Evolutionary conservation across 75 land plant species (phyloP), one percentile per base, ranked within the genome.

Genomic region (Ceratopteris richardii): DNA sequence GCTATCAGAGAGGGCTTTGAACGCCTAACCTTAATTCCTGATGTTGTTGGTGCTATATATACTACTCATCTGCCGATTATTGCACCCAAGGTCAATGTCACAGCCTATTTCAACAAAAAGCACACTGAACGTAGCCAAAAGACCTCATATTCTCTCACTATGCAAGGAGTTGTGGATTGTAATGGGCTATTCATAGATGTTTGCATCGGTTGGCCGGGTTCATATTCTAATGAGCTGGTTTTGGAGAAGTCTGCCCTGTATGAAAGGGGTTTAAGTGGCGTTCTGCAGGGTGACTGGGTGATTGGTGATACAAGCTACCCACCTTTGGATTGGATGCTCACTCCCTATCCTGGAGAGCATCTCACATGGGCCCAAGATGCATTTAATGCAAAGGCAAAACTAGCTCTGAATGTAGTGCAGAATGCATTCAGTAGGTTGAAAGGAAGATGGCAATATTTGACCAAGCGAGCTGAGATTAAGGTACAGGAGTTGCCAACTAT

Each of bases 341-440:
- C 89, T 31, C 98, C 98, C 13, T 93, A 88, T 59, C 65, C 67
- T 7, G 87, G 88, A 42, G 86, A 80, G 62, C 66, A 85, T 62
- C 72, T 82, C 24, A 84, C 94, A 1, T 93, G 98, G 98, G 82
- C 89, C 6, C 98, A 93, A 58, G 86, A 88, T 67, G 94, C 90
- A 4, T 85, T 93, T 66, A 93, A 88, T 44, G 95, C 88, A 68
- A 88, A 82, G 53, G 76, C 85, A 27, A 68, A 70, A 28, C 87
- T 85, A 43, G 72, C 89, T 41, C 79, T 77, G 62, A 68, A 57
- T 46, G 65, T 78, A 0, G 80, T 86, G 5, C 77, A 58, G 52
- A 80, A 57, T 20, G 82, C 98, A 20, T 88, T 93, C 61, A 77
- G 80, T 14, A 60, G 90, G 52, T 36, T 93, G 58, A 93, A 93